phyloP scores from a whole-genome alignment of 805 yeast species.

The Jamesozyma lodderae region DNA sequence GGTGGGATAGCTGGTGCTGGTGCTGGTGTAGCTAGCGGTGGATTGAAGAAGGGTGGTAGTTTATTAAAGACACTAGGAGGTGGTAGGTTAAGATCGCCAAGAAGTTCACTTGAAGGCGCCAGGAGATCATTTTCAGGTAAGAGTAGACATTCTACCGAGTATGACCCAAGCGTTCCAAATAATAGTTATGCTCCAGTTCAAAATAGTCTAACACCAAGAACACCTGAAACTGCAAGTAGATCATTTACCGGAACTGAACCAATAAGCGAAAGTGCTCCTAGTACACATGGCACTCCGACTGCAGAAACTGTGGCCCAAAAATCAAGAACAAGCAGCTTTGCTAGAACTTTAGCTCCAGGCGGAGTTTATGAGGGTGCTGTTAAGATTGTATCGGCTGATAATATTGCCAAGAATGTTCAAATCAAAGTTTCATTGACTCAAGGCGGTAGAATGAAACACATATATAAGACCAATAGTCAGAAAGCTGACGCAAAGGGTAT shows the following conservation, averaged over 20 bases:
- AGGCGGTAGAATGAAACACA: conserved; percentile 40
- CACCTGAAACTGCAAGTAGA: neutral
- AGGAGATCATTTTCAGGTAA: neutral
- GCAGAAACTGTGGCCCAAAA: neutral
- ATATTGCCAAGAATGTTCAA: conserved; percentile 36
- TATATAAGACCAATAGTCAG: conserved; percentile 54
- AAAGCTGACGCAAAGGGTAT: conserved; percentile 41
- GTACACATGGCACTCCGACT: neutral
- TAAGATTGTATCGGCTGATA: conserved; percentile 39
- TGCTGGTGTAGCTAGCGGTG: conserved; percentile 38
- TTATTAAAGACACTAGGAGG: conserved; percentile 30
- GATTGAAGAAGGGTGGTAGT: conserved; percentile 40
- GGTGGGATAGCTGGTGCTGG: conserved; percentile 27
- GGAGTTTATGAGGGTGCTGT: conserved; percentile 42
- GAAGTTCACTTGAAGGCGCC: conserved; percentile 4
- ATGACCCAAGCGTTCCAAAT: conserved; percentile 25
- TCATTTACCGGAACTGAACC: conserved; percentile 2
- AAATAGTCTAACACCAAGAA: conserved; percentile 3
- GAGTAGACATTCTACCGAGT: conserved; percentile 9
- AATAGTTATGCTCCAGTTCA: conserved; percentile 23
- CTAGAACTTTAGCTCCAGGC: conserved; percentile 26
- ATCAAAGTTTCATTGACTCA: conserved; percentile 46
- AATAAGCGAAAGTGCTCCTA: conserved; percentile 2
- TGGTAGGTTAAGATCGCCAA: conserved; percentile 16
- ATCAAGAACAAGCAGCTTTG: conserved; percentile 18